A percentile compares a stretch with the other conserved stretches of the same genome.
Evolutionary conservation across 1,139 yeast species (phyloP).

Genomic region (Taphrina sp.): DNA sequence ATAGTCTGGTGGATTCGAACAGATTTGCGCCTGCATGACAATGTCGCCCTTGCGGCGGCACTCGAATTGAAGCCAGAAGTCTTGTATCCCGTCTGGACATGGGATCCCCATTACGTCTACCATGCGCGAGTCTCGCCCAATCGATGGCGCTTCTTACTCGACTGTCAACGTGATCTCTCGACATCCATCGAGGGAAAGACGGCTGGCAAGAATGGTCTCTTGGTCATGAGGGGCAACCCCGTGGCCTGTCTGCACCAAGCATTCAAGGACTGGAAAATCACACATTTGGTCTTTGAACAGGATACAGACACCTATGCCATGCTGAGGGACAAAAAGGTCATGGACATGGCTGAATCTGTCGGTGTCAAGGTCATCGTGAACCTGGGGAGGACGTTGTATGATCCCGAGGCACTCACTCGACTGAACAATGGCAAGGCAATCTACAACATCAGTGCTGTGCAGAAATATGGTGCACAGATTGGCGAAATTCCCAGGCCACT

Average conservation of each 20-base stretch:
- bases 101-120: constrained; percentile 32
- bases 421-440: constrained; percentile 24
- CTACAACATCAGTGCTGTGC: constrained; percentile 13
- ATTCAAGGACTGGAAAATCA: constrained; percentile 28
- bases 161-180: constrained; percentile 26
- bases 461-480: constrained; percentile 21
- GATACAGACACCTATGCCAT: constrained; percentile 32
- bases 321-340: constrained; percentile 9
- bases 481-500: constrained; percentile 21
- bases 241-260: constrained; percentile 15
- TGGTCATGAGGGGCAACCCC: constrained; percentile 27
- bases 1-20: constrained; percentile 31
- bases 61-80: constrained; percentile 25
- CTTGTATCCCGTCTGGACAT: constrained; percentile 32
- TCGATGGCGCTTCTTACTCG: constrained; percentile 30
- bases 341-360: constrained; percentile 11
- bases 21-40: constrained; percentile 29
- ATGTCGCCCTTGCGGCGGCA: constrained; percentile 26
- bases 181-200: constrained; percentile 13
- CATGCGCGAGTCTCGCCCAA: constrained; percentile 29
- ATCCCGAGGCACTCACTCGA: constrained; percentile 19
- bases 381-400: constrained; percentile 26
- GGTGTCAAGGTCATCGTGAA: constrained; percentile 28
- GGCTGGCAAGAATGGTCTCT: constrained; percentile 16
- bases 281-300: constrained; percentile 32